A percentile compares a stretch with the other conserved stretches of the same genome.
These are phyloP conservation scores for Halenospora varia DNA, from an alignment of 495 filamentous ascomycete genomes.

Conservation along the genomic window DNA sequence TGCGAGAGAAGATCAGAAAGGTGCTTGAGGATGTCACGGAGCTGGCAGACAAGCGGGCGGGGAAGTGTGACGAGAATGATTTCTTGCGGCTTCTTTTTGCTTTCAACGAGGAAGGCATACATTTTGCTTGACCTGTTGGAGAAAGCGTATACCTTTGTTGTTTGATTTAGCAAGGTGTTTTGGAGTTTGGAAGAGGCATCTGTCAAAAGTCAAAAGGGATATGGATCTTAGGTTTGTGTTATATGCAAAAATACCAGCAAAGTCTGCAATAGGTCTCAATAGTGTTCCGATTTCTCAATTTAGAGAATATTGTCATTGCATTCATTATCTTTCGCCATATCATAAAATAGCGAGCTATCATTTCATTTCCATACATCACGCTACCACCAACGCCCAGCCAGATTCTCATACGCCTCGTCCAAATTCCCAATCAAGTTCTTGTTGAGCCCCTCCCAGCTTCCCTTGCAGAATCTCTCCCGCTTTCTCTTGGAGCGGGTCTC, in stretches of 20 bases:
- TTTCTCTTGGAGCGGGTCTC: conserved; percentile 13
- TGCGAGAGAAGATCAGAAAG: conserved; percentile 77
- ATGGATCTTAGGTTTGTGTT: background rate
- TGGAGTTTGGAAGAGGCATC: background rate
- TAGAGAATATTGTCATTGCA: too few species aligned
- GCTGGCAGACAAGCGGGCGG: conserved; percentile 73
- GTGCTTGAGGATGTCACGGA: conserved; percentile 74
- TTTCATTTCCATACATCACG: background rate
- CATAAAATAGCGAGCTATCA: too few species aligned
- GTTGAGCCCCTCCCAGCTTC: conserved; percentile 14
- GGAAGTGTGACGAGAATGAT: conserved; percentile 86
- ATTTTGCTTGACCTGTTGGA: conserved; percentile 64
- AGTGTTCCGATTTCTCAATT: too few species aligned
- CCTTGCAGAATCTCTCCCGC: conserved; percentile 16
- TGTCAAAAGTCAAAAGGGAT: background rate
- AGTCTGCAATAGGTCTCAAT: too few species aligned
- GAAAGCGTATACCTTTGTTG: background rate
- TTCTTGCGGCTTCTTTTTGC: conserved; percentile 63
- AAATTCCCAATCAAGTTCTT: conserved; percentile 7
- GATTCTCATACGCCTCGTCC: background rate
- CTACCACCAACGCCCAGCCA: background rate
- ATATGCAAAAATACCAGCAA: too few species aligned
- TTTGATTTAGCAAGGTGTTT: conserved; percentile 23
- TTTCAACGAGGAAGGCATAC: conserved; percentile 88
- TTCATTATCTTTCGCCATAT: too few species aligned